Evolutionary conservation across 208 protist genomes (phyloP), one percentile per base, ranked within the genome.

Genomic region (Trypanosoma vivax): DNA sequence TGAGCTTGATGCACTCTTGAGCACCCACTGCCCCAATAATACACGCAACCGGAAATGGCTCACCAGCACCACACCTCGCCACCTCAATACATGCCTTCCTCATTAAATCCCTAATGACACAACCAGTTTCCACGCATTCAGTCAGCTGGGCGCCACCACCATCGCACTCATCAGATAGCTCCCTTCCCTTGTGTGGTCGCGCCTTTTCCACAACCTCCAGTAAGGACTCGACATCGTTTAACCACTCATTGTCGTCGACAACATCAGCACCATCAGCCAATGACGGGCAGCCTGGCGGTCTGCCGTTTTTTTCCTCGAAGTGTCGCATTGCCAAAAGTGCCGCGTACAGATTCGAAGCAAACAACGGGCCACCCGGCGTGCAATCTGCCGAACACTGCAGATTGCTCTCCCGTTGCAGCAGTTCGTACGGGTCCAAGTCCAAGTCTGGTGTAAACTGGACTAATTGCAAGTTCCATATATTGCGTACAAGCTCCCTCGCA

Each of bases 1-100:
- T 37, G 2, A 98, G 48, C 78, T 99, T 99, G 55, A 98, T 90
- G 14, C 81, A 58, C 70, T 99, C 97, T 70, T 98, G 96, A 18
- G 92, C 83, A 0, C 80, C 88, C 5, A 98, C 50, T 23, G 96
- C 93, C 14, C 96, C 97, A 11, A 98, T 66, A 5, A 97, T 70
- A 6, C 93, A 83, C 1, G 94, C 77, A 7, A 98, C 73, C 6
- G 73, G 84, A 42, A 97, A 87, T 9, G 98, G 53, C 57, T 98
- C 94, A 18, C 48, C 67, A 0, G 21, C 65, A 9, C 81, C 90
- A 46, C 56, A 79, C 19, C 94, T 83, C 35, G 73, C 78, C 23
- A 89, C 56, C 70, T 97, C 94, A 48, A 65, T 53, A 16, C 54
- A 58, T 28, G 55, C 48, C 27, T 43, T 48, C 9, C 3, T 25